Evolutionary conservation across 2,329 filamentous ascomycete genomes (phyloP), one percentile per base, ranked within the genome.

Genomic region (Colletotrichum sp.): DNA sequence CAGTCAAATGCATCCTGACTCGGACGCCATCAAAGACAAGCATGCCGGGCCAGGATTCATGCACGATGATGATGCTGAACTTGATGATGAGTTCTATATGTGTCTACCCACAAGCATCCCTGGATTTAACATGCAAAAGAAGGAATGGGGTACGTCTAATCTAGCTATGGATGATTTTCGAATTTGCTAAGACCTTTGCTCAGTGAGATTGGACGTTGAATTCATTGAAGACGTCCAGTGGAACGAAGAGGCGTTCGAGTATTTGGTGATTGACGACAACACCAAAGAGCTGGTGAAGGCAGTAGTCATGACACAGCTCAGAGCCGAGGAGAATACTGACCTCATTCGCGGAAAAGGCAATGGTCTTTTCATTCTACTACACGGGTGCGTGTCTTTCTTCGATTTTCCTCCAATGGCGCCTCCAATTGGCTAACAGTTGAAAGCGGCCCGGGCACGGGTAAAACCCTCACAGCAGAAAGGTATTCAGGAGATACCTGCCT

Each of bases 391-490:
- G n/a, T n/a, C n/a, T 30, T 30, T 30, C 28, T 30, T 30, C 28
- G 28, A 30, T 0, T 30, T 30, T 30, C 28, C 28, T 30, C 28
- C 28, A 30, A 30, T 30, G 28, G 28, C 28, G 28, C 28, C 28
- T 30, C 28, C 28, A 0, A 30, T 30, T 30, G 28, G 28, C 59
- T 64, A 21, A 71, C 18, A 26, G 2, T 8, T 13, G 2, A 5
- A 8, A 73, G 71, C 2, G 79, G 79, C 2, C 84, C 84, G 0
- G 84, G 84, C 3, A 84, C 82, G 0, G 84, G 84, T 13, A 86
- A 86, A 76, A 85, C 84, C 3, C 68, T 85, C 26, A 85, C 84
- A 1, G 84, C 84, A 0, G 83, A 85, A 71, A 82, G 81, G 66
- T 74, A 9, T 32, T 12, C 28, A 30, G 28, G 28, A 30, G 28